Evolutionary conservation across 73 alveolate genomes (phyloP), one percentile per base, ranked within the genome.

Genomic region (Paramecium bursaria): DNA sequence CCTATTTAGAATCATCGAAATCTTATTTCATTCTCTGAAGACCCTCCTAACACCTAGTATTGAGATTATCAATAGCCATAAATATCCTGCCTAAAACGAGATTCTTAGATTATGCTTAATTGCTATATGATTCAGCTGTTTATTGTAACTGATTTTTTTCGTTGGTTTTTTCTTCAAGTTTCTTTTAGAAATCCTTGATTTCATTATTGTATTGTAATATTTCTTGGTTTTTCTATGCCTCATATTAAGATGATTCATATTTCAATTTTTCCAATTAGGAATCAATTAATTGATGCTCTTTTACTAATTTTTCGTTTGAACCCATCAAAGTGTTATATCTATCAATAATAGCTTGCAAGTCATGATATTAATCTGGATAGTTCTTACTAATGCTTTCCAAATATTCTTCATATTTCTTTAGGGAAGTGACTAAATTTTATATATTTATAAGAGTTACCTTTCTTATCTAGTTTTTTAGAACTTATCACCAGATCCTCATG

Each of bases 401-500:
- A 87, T 87, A 94, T 15, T 86, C 90, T 54, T 94, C 98, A 74
- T 94, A 94, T 35, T 94, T 91, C 79, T 76, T 90, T 92, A 94
- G 80, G 22, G 91, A 85, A 22, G 76, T 48, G 7, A 87, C 94
- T 73, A 82, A 82, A 77, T 30, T 25, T 39, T 14, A 7, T 54
- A 22, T 54, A 6, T 3, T 11, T 5, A 0, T 1, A 9, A 27
- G 13, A 7, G 10, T 75, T 87, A 57, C 85, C 73, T 44, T 50
- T 86, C 33, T 86, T 80, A 23, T 91, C 92, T 14, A 48, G 27
- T 27, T 80, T 67, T 39, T 80, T 50, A 29, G 48, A 15, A 17
- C 75, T 77, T 52, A 61, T 52, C 33, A 53, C 10, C 19, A 92
- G 44, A 21, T 49, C 86, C 33, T 90, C 49, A 39, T 57, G 46